A percentile compares a stretch with the other conserved stretches of the same genome.
phyloP scores from a whole-genome alignment of 2,329 filamentous ascomycete genomes.

The Arachnopeziza araneosa region DNA sequence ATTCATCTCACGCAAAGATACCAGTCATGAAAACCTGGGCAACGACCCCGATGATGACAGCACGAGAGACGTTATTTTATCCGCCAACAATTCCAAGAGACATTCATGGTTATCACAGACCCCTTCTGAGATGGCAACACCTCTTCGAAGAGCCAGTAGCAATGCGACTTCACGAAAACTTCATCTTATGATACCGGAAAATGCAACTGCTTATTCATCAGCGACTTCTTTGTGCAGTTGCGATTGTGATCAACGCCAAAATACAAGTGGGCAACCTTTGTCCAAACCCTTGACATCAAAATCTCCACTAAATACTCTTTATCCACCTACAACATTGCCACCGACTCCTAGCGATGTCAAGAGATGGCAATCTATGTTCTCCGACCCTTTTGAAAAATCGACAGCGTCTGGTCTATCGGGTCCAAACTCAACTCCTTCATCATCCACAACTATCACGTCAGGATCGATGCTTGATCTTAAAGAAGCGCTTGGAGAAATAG shows the following conservation, averaged over 20 bases:
- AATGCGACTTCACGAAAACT: slow-evolving; percentile 9
- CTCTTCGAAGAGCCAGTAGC: neutral
- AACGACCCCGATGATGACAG: neutral
- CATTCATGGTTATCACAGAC: slow-evolving; percentile 2
- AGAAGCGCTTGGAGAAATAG: slow-evolving; percentile 26
- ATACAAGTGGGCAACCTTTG: slow-evolving; percentile 22
- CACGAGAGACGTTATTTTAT: neutral
- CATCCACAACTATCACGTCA: slow-evolving; percentile 1
- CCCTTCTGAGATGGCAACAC: neutral
- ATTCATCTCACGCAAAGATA: neutral
- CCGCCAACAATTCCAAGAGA: neutral
- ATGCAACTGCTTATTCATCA: slow-evolving; percentile 33
- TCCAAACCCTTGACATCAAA: slow-evolving; percentile 10
- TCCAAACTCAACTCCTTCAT: neutral
- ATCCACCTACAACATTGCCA: slow-evolving; percentile 20
- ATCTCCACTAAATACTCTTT: slow-evolving; percentile 26
- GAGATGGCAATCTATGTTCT: slow-evolving; percentile 21
- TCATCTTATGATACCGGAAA: neutral
- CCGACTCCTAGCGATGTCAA: slow-evolving; percentile 18
- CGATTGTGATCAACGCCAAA: slow-evolving; percentile 26
- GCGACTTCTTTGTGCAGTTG: slow-evolving; percentile 43
- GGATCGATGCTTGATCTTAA: slow-evolving; percentile 24
- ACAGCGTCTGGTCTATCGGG: slow-evolving; percentile 4
- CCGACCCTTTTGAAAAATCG: slow-evolving; percentile 11
- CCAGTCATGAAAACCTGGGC: neutral